Percentiles rank a stretch among this genome's conserved stretches.
phyloP scores from a whole-genome alignment of 148 eudicot species.

The Spergularia marina region DNA sequence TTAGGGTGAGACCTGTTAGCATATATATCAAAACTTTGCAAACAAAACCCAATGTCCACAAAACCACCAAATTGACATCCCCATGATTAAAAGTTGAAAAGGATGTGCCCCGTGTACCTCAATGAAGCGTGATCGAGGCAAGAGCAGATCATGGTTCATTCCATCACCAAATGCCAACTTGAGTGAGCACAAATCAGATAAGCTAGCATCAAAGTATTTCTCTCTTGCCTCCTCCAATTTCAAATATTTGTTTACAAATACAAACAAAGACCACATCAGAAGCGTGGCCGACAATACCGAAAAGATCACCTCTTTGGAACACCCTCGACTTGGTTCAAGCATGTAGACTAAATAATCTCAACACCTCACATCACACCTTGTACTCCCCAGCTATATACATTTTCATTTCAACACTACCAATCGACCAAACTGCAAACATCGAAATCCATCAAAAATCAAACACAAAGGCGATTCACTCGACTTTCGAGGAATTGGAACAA shows the following conservation, averaged over 20 bases:
- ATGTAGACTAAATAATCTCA: constrained; percentile 6
- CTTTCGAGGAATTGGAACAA: no score
- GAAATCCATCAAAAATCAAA: not conserved
- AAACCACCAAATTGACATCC: not conserved
- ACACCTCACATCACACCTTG: constrained; percentile 7
- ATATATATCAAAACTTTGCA: no score
- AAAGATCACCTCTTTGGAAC: constrained; percentile 13
- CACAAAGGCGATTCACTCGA: no score
- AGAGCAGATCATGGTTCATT: constrained; percentile 29
- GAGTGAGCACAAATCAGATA: constrained; percentile 36
- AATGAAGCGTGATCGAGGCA: constrained; percentile 49
- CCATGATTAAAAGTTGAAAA: not conserved
- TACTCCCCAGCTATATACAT: not conserved
- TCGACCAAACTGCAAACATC: constrained; percentile 19
- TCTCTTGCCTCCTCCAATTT: constrained; percentile 51
- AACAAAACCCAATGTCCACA: not conserved
- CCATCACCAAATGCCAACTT: constrained; percentile 30
- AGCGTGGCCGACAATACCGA: constrained; percentile 20
- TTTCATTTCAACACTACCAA: not conserved
- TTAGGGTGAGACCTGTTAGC: not conserved
- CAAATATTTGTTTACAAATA: constrained; percentile 61
- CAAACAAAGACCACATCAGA: constrained; percentile 70
- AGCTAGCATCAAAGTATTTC: constrained; percentile 34
- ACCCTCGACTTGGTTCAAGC: constrained; percentile 15
- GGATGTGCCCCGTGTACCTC: constrained; percentile 43